A percentile compares a stretch with the other conserved stretches of the same genome.
Conservation (phyloP, 805 yeast species). For the Saturnispora halmiae region DNA sequence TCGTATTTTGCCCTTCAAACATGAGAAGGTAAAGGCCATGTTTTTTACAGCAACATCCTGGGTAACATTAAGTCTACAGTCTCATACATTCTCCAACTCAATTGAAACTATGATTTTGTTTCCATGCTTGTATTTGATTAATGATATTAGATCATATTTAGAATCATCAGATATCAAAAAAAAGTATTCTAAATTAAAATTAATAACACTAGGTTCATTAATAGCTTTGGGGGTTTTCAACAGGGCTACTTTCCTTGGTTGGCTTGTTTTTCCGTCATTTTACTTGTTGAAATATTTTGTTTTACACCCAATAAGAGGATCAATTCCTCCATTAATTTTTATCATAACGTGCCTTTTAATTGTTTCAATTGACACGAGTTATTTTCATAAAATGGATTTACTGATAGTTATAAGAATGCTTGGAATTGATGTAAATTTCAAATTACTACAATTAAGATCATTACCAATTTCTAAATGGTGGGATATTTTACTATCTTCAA, state of each 20-base stretch:
- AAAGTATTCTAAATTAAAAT: conserved; percentile 8
- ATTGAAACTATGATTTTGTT: conserved; percentile 58
- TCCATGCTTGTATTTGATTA: conserved; percentile 41
- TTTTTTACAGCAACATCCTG: conserved; percentile 51
- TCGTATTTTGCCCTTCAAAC: conserved; percentile 27
- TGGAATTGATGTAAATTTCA: neutral
- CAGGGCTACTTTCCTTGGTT: conserved; percentile 74
- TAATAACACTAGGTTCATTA: conserved; percentile 37
- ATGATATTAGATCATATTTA: conserved; percentile 20
- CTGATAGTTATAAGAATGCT: neutral
- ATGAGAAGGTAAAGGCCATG: conserved; percentile 32
- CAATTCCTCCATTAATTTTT: conserved; percentile 32
- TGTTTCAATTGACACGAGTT: conserved; percentile 46
- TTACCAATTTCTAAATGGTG: neutral
- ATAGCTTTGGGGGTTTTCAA: conserved; percentile 69
- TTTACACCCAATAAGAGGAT: conserved; percentile 26
- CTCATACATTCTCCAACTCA: conserved; percentile 85
- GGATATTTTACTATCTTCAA: neutral
- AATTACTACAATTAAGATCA: conserved; percentile 1
- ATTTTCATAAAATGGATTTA: conserved; percentile 17
- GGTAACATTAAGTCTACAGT: conserved; percentile 68
- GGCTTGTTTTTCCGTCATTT: conserved; percentile 55
- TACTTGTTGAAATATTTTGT: conserved; percentile 37
- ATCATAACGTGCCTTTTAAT: conserved; percentile 28
- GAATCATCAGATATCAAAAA: conserved; percentile 7